Base-by-base conservation (phyloP, 2,329 filamentous ascomycete species). In the Hypoxylon sp. region DNA sequence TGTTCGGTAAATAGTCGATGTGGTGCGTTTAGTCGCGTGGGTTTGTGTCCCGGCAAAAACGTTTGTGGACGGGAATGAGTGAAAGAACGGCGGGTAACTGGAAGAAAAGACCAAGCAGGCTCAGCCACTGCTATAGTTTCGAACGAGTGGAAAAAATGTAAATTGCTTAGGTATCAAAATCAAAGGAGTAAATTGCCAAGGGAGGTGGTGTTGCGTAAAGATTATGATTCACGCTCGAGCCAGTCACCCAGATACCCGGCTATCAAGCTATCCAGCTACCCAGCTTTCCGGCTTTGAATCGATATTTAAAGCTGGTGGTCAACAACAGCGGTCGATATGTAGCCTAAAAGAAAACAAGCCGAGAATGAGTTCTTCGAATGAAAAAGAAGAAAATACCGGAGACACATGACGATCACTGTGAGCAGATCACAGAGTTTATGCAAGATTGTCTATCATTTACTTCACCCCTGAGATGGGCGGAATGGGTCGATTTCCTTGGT, bases 371-470 rank as follows among this genome's bases (percentile, higher is more conserved):
- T 63, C 33, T 19, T 63, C 60, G 14, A 67, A 52, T 65, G 46
- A 19, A 35, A 31, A 44, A 24, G 53, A 42, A 63, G 24, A 63
- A 53, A 56, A 37, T 17, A 53, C 48, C 17, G 53, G 50, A 55
- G 63, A 61, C 14, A 31, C 47, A 67, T 19, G 67, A 65, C 55
- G 63, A 75, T 71, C 60, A 68, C 56, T 35, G 42, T 37, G 61
- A 58, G 58, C 39, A 65, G 56, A 68, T 53, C 48, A 62, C 55
- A 58, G 46, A 55, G 68, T 74, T 74, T 75, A 74, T 72, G 69
- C 70, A 69, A 63, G 63, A 65, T 62, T 33, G 31, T 48, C 52
- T 53, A 47, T 63, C 35, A 51, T 31, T 13, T 35, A 44, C 51
- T 51, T 50, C 22, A 58, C 58, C 63, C 67, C 65, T 59, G 57